Conservation (phyloP, 805 yeast species). For the Hanseniaspora osmophila region DNA sequence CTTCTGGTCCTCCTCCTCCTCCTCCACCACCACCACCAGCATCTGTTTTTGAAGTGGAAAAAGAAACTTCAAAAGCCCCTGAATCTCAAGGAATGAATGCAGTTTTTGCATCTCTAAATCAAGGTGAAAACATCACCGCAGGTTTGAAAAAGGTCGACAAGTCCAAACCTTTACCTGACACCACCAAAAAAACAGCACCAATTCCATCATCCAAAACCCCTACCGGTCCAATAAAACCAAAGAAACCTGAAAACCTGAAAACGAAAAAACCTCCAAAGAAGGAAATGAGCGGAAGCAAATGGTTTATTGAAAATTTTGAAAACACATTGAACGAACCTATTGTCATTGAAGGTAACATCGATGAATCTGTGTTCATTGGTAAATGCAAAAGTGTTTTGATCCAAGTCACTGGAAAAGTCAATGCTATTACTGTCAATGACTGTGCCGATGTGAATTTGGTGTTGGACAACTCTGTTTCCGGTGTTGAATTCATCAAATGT, state of each 20-base stretch:
- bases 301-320: slow-evolving; percentile 76
- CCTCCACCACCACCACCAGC: slow-evolving; percentile 91
- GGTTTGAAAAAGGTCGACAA: slow-evolving; percentile 85
- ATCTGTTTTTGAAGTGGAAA: slow-evolving; percentile 36
- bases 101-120: slow-evolving; percentile 78
- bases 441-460: slow-evolving; percentile 63
- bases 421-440: slow-evolving; percentile 69
- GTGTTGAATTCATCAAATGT: slow-evolving; percentile 77
- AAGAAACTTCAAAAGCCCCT: slow-evolving; percentile 16
- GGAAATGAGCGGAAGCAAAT: slow-evolving; percentile 74
- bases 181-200: neutral
- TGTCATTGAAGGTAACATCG: slow-evolving; percentile 62
- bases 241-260: slow-evolving; percentile 56
- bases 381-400: slow-evolving; percentile 60
- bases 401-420: slow-evolving; percentile 81
- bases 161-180: slow-evolving; percentile 42
- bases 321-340: slow-evolving; percentile 41
- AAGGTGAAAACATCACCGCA: slow-evolving; percentile 74
- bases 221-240: slow-evolving; percentile 63
- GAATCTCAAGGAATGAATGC: slow-evolving; percentile 55
- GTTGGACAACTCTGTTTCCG: slow-evolving; percentile 72
- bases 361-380: slow-evolving; percentile 82
- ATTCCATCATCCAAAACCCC: slow-evolving; percentile 62
- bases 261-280: slow-evolving; percentile 41
- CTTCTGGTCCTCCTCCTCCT: slow-evolving; percentile 51